Evolutionary conservation across 495 filamentous ascomycete species (phyloP).

Genomic region (Penicillium cataractarum): DNA sequence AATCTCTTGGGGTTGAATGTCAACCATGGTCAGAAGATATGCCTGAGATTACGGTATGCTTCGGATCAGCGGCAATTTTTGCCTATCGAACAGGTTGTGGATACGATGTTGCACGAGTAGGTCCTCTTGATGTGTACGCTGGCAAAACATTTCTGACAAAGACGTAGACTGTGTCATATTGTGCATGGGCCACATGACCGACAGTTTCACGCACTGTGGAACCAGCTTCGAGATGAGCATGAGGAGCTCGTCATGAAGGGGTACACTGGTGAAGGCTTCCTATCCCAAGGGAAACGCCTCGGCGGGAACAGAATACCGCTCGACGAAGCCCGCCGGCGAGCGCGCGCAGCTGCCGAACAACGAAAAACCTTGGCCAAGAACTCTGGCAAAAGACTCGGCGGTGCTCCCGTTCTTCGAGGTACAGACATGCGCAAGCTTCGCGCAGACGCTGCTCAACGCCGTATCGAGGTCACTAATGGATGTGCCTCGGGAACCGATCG

Average conservation of each 20-base stretch:
- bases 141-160: slow-evolving; percentile 12
- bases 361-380: slow-evolving; percentile 60
- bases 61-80: slow-evolving; percentile 78
- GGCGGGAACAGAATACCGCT: slow-evolving; percentile 68
- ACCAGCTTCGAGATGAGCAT: slow-evolving; percentile 85
- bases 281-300: slow-evolving; percentile 72
- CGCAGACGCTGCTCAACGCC: slow-evolving; percentile 69
- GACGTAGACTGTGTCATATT: slow-evolving; percentile 73
- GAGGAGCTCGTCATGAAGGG: slow-evolving; percentile 74
- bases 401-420: slow-evolving; percentile 61
- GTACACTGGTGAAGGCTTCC: slow-evolving; percentile 90
- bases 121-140: slow-evolving; percentile 14
- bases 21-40: slow-evolving; percentile 75
- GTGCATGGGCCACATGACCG: slow-evolving; percentile 80
- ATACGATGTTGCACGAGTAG: slow-evolving; percentile 94
- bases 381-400: slow-evolving; percentile 77
- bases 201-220: slow-evolving; percentile 83
- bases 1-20: slow-evolving; percentile 85
- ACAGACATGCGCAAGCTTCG: slow-evolving; percentile 77
- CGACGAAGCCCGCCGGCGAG: slow-evolving; percentile 76
- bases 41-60: slow-evolving; percentile 79
- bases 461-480: slow-evolving; percentile 67
- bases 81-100: slow-evolving; percentile 74
- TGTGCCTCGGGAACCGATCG: slow-evolving; percentile 73
- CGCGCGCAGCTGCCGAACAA: slow-evolving; percentile 76